Percentiles rank a stretch among this genome's conserved stretches.
Evolutionary conservation across 2,329 filamentous ascomycete species (phyloP).

Genomic region (Penicillium sp.): DNA sequence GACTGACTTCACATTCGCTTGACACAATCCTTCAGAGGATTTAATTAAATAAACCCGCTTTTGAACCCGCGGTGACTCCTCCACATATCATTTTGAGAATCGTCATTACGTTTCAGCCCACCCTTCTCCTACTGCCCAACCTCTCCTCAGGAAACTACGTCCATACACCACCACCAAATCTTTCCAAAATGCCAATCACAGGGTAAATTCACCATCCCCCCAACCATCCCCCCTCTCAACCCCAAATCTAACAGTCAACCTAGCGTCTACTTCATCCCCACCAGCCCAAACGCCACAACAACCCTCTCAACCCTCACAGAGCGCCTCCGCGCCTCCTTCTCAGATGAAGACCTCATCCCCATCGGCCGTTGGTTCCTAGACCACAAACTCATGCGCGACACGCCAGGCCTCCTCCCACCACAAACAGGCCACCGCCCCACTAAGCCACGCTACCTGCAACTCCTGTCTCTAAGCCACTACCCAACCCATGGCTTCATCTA

Average conservation of each 20-base stretch:
- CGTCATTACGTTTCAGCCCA: background rate
- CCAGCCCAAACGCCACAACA: slow-evolving; percentile 42
- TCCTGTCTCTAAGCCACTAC: slow-evolving; percentile 44
- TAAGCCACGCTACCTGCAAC: slow-evolving; percentile 44
- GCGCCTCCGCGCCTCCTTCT: slow-evolving; percentile 39
- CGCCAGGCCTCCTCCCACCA: slow-evolving; percentile 41
- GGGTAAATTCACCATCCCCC: slow-evolving; percentile 28
- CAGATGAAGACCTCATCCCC: slow-evolving; percentile 37
- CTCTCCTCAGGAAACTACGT: background rate
- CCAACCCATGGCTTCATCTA: slow-evolving; percentile 45
- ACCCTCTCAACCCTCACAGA: slow-evolving; percentile 38
- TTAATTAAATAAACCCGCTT: background rate
- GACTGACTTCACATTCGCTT: background rate
- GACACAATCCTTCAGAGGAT: background rate
- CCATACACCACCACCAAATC: background rate
- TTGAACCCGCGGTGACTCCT: background rate
- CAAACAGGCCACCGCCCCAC: slow-evolving; percentile 33
- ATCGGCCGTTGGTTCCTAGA: slow-evolving; percentile 44
- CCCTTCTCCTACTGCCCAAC: background rate
- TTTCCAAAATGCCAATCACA: slow-evolving; percentile 35
- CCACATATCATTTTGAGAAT: background rate
- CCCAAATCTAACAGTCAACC: slow-evolving; percentile 14
- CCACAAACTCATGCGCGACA: slow-evolving; percentile 47
- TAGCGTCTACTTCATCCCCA: slow-evolving; percentile 48
- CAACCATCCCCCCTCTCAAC: background rate